Evolutionary conservation across 2,329 filamentous ascomycete species (phyloP), one percentile per base, ranked within the genome.

Genomic region (Stemphylium vesicarium): DNA sequence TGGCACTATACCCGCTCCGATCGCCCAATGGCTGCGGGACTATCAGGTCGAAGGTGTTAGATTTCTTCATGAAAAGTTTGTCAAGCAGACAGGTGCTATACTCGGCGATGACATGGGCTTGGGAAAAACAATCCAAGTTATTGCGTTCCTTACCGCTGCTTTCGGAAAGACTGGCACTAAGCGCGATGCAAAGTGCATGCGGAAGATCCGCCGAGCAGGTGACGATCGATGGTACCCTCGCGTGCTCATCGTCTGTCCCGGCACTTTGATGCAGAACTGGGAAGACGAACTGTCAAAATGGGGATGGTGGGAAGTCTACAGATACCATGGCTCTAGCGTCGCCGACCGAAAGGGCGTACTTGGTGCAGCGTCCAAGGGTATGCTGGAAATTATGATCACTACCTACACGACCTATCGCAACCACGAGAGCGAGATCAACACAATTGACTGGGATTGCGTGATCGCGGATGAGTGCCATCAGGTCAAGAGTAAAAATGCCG

Each of bases 41-140:
- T 99, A 99, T 68, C 95, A 99, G 73, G 82, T 98, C 1, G 84
- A 90, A 24, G 95, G 95, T 4, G 91, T 89, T 12, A 83, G 85
- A 29, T 98, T 97, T 67, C 81, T 99, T 7, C 93, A 98, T 71
- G 85, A 91, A 56, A 84, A 91, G 18, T 98, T 98, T 70, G 89
- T 97, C 4, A 94, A 91, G 62, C 95, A 99, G 69, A 89, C 88
- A 64, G 95, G 95, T 1, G 92, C 90, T 1, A 90, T 99, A 18
- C 82, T 99, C 0, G 93, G 94, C 3, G 95, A 99, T 70, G 95
- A 99, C 69, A 99, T 99, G 95, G 95, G 95, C 16, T 77, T 99
- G 29, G 95, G 95, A 0, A 99, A 99, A 76, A 99, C 95, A 0
- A 91, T 99, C 2, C 95, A 99, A 74, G 91, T 99, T 22, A 95